phyloP scores from a whole-genome alignment of 768 basidiomycete species.

The Exsudoporus frostii region DNA sequence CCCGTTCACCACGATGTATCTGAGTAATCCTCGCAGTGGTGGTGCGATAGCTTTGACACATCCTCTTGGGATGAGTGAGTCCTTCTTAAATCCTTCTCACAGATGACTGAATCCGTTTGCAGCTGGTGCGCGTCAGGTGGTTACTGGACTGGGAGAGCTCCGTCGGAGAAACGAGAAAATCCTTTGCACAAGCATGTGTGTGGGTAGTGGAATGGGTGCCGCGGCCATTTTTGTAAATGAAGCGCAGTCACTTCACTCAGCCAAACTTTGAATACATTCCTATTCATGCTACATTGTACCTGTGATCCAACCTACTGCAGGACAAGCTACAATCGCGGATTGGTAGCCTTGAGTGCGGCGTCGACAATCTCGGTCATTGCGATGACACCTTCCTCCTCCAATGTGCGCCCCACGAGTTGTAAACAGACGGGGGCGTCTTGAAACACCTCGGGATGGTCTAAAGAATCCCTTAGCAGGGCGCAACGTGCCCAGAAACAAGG shows the following conservation, averaged over 20 bases:
- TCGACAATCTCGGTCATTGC: slow-evolving; percentile 67
- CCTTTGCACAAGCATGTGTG: slow-evolving; percentile 78
- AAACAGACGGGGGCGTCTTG: slow-evolving; percentile 58
- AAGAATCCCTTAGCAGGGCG: background rate
- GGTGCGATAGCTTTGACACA: slow-evolving; percentile 84
- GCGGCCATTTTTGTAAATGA: slow-evolving; percentile 81
- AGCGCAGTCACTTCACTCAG: slow-evolving; percentile 22
- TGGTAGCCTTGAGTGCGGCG: slow-evolving; percentile 40
- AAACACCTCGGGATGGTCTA: slow-evolving; percentile 58
- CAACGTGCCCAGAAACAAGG: background rate
- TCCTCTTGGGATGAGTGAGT: slow-evolving; percentile 81
- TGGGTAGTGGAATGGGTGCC: slow-evolving; percentile 89
- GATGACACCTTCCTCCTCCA: slow-evolving; percentile 76
- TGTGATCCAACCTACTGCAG: background rate
- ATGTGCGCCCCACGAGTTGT: slow-evolving; percentile 65
- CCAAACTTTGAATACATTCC: slow-evolving; percentile 25
- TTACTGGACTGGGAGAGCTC: slow-evolving; percentile 83
- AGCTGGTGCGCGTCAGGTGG: slow-evolving; percentile 86
- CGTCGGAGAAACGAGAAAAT: slow-evolving; percentile 64
- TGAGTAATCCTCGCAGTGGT: slow-evolving; percentile 47
- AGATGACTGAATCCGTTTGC: slow-evolving; percentile 15
- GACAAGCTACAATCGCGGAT: background rate
- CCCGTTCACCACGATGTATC: background rate
- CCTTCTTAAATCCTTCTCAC: background rate
- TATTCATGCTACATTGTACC: background rate